A percentile compares a stretch with the other conserved stretches of the same genome.
Evolutionary conservation across 768 basidiomycete genomes (phyloP).

Genomic region (Hericium rajendrae): DNA sequence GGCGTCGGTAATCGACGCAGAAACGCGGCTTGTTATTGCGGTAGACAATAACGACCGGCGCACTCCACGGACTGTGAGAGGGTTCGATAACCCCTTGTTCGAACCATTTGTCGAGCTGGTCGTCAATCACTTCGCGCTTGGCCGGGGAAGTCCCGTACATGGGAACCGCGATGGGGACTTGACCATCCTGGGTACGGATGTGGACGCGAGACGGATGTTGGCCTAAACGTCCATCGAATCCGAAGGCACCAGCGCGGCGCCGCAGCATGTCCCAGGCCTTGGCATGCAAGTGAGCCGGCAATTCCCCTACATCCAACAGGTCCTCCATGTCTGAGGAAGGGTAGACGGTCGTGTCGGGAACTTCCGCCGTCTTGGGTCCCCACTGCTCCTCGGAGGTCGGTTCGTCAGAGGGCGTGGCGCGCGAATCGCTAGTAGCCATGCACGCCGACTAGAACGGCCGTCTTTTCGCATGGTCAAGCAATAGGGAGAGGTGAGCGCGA

Average conservation of each 20-base stretch:
- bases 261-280: conserved; percentile 1
- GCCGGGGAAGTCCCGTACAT: not conserved
- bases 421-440: too few relatives aligned
- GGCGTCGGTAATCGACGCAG: not conserved
- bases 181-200: not conserved
- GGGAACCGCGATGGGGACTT: not conserved
- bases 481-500: too few relatives aligned
- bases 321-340: not conserved
- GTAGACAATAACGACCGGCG: conserved; percentile 14
- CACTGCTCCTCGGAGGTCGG: not conserved
- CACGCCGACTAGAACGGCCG: too few relatives aligned
- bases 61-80: not conserved
- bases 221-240: not conserved
- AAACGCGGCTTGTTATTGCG: conserved; percentile 13
- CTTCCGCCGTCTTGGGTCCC: not conserved
- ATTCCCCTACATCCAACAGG: not conserved
- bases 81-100: not conserved
- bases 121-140: not conserved
- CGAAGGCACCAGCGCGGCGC: not conserved
- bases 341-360: not conserved
- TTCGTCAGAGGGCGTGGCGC: too few relatives aligned
- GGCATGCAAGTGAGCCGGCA: not conserved
- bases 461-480: too few relatives aligned
- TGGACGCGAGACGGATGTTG: not conserved
- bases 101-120: not conserved